Base-by-base conservation (phyloP, 2,329 filamentous ascomycete genomes). In the Microthyrium microscopicum region DNA sequence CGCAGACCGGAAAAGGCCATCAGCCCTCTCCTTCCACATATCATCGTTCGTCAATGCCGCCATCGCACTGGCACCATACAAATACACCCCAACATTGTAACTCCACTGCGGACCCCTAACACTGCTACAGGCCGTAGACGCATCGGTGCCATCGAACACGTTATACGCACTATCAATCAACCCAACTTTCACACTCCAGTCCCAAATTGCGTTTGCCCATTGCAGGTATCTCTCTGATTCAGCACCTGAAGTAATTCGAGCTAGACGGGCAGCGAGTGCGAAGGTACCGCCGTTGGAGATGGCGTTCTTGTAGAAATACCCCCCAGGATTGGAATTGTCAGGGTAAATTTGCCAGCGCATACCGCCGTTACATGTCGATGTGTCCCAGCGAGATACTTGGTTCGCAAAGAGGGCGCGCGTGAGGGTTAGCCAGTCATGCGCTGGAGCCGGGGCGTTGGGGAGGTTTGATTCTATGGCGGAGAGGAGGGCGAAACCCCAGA, bases 301-400 rank as follows among this genome's bases (percentile, higher is more conserved):
- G 16, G 62, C 60, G 42, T 72, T 72, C 42, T 71, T 70, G 44
- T 67, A 71, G 34, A 56, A 54, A 43, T 62, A 72, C 4, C 81
- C 81, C n/a, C n/a, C n/a, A n/a, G n/a, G n/a, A 66, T 91, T 89
- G 36, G 64, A 69, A 56, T 84, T 84, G 57, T 75, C 80, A 9
- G 70, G 64, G 57, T 77, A 85, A 40, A 91, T 78, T 57, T 92
- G 83, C 84, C 84, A 92, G 41, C 77, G 71, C 42, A 92, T 55
- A 7, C 83, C 83, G 31, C 83, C 83, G 29, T 57, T 61, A 52
- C 83, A 92, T 1, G 61, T 62, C 0, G 55, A 46, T 3, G 55
- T 57, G 43, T 89, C 74, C 77, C 80, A 87, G 16, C 81, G 69
- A 15, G 55, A 54, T 2, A 70, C 71, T 46, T 83, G 82, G 32